Percentiles rank a stretch among this genome's conserved stretches.
Conservation (phyloP, 306 rosid genomes). For the Ziziphus jujuba region DNA sequence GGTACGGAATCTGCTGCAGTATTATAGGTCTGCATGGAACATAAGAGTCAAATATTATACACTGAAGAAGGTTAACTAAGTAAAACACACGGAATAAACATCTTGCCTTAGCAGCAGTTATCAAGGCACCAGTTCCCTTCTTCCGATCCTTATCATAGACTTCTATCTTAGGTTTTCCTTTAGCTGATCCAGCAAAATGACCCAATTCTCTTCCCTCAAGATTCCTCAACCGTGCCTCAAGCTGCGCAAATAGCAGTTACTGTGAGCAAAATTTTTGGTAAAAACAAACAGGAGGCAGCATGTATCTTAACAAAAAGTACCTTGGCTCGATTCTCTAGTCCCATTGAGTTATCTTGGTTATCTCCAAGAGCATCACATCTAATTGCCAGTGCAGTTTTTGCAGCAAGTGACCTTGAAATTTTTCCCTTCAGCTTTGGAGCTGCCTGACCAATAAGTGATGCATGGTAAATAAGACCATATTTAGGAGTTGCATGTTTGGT, state of each 20-base stretch:
- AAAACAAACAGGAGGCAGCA: background rate
- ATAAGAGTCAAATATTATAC: background rate
- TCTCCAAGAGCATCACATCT: slow-evolving; percentile 90
- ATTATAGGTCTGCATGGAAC: slow-evolving; percentile 68
- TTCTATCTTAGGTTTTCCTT: slow-evolving; percentile 88
- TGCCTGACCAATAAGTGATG: slow-evolving; percentile 92
- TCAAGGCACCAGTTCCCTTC: slow-evolving; percentile 74
- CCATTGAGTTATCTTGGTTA: slow-evolving; percentile 73
- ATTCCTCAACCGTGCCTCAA: slow-evolving; percentile 81
- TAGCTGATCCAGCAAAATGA: slow-evolving; percentile 78
- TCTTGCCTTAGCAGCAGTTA: slow-evolving; percentile 81
- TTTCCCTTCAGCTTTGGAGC: slow-evolving; percentile 87
- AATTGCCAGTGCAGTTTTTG: slow-evolving; percentile 78
- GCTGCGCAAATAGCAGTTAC: slow-evolving; percentile 29
- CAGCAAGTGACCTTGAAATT: slow-evolving; percentile 89
- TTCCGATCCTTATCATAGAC: slow-evolving; percentile 86
- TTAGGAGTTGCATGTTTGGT: slow-evolving; percentile 96
- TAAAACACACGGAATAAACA: slow-evolving; percentile 6
- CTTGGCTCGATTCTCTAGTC: slow-evolving; percentile 80
- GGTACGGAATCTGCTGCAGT: slow-evolving; percentile 74
- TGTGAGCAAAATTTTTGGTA: slow-evolving; percentile 5
- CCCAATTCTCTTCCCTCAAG: slow-evolving; percentile 91
- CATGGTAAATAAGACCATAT: slow-evolving; percentile 94
- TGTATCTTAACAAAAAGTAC: slow-evolving; percentile 25
- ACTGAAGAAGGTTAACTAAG: background rate